Evolutionary conservation across 2,329 filamentous ascomycete species (phyloP).

Genomic region (Zasmidium cellare): DNA sequence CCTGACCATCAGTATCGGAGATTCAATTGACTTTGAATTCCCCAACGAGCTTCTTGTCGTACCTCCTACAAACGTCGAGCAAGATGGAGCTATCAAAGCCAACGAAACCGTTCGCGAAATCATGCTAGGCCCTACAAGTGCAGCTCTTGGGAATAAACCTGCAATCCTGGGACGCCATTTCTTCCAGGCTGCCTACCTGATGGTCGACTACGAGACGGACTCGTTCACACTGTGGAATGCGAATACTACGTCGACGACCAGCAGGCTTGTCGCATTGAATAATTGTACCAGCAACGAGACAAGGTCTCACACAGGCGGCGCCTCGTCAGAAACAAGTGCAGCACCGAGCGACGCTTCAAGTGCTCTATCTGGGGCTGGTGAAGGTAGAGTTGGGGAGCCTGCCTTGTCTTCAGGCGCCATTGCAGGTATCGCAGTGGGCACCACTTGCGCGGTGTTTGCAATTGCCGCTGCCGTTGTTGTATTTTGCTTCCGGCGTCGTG

Average conservation of each 20-base stretch:
- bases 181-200: neutral
- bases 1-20: neutral
- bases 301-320: too few relatives aligned
- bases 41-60: neutral
- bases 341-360: too few relatives aligned
- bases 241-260: neutral
- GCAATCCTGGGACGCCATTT: neutral
- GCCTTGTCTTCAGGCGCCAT: neutral
- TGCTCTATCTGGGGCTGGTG: too few relatives aligned
- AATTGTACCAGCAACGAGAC: neutral
- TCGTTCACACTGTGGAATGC: constrained; percentile 1
- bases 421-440: neutral
- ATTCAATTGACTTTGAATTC: neutral
- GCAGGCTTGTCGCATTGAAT: neutral
- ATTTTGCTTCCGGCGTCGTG: neutral
- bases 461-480: neutral
- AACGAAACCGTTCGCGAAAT: neutral
- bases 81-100: neutral
- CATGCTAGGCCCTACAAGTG: neutral
- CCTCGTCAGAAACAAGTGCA: too few relatives aligned
- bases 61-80: neutral
- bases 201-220: neutral
- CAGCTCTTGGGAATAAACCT: neutral
- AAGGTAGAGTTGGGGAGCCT: neutral
- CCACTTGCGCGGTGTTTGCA: neutral